A percentile compares a stretch with the other conserved stretches of the same genome.
phyloP scores from a whole-genome alignment of 1,139 yeast genomes.

The Protomyces gravidus region DNA sequence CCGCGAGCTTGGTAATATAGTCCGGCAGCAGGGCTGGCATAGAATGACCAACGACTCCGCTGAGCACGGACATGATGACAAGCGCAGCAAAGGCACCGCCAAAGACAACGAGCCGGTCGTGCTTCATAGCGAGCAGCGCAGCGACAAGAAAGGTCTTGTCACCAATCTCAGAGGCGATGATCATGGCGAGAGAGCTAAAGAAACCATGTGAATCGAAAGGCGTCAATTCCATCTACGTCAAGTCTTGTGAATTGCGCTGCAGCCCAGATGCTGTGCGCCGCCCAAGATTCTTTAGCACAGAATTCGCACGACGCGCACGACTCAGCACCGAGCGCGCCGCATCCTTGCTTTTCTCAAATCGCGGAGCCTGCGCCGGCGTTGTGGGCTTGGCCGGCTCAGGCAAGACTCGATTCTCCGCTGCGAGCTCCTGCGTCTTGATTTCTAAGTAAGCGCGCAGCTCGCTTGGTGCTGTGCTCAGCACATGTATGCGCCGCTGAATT shows the following conservation, averaged over 20 bases:
- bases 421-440: not conserved
- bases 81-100: constrained; percentile 83
- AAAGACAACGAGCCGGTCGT: constrained; percentile 75
- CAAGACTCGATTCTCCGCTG: not conserved
- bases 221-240: not conserved
- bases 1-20: constrained; percentile 71
- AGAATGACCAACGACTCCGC: constrained; percentile 88
- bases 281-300: not conserved
- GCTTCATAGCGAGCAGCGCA: constrained; percentile 96
- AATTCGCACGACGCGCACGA: not conserved
- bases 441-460: not conserved
- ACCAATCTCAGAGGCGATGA: constrained; percentile 87
- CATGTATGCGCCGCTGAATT: not conserved
- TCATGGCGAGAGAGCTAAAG: constrained; percentile 50
- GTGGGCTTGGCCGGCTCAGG: not conserved
- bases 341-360: not conserved
- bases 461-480: not conserved
- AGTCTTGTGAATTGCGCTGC: constrained; percentile 1
- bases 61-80: constrained; percentile 81
- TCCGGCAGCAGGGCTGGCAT: constrained; percentile 80
- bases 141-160: constrained; percentile 96
- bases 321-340: not conserved
- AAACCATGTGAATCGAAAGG: constrained; percentile 15
- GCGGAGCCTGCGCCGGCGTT: not conserved
- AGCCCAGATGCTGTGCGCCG: constrained; percentile 2